Evolutionary conservation across 2,329 filamentous ascomycete species (phyloP), one percentile per base, ranked within the genome.

Genomic region (Sclerotinia borealis): DNA sequence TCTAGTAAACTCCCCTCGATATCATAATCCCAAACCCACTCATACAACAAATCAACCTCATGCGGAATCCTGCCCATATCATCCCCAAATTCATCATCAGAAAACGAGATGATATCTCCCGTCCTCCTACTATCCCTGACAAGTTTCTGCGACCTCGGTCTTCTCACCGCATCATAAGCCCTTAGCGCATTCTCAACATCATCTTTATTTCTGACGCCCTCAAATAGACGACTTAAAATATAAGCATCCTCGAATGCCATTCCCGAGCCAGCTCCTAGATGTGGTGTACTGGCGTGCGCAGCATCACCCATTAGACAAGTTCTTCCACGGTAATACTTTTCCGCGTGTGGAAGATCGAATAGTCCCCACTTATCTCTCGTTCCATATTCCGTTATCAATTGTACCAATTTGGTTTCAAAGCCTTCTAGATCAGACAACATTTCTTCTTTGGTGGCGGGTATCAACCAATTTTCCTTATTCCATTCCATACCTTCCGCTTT

Each of bases 251-350:
- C 81, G 63, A 87, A 80, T 1, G 80, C 82, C 68, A 85, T 79
- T 1, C 82, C 83, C 0, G 82, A 80, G 2, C 85, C 85, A 2
- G 84, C 79, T 0, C 84, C 85, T 19, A 85, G 80, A 48, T 84
- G 81, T 0, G 85, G 85, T 0, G 83, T 82, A 39, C 82, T 82
- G 0, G 84, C 84, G 71, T 88, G 85, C 0, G 85, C 85, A 0
- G 85, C 84, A 69, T 89, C 85, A 11, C 85, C 85, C 84, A 72
- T 2, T 87, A 76, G 39, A 76, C 79, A 37, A 80, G 68, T 1
- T 77, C 74, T 41, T 7, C 61, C 61, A 39, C 36, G 52, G 63
- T 74, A 75, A 43, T 77, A 82, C 9, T 64, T 64, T 34, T 58
- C 67, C 4, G 78, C 75, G 9, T 76, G 76, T 2, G 68, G 72